phyloP scores from a whole-genome alignment of 495 filamentous ascomycete genomes.

The Hypoxylon crocopeplum region DNA sequence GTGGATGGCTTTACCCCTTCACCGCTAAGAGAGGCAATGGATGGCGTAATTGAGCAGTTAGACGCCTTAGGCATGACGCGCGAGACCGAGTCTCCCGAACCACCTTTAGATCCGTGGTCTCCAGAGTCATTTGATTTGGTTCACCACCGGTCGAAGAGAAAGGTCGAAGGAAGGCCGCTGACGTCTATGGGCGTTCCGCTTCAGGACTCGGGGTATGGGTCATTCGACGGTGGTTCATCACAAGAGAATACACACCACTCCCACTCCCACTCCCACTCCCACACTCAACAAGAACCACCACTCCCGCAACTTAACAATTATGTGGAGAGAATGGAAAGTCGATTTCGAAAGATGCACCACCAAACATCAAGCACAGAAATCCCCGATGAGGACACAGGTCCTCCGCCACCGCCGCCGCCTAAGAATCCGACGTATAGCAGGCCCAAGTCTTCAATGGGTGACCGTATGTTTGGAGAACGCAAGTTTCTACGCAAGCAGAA shows the following conservation, averaged over 20 bases:
- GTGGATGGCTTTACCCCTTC: slow-evolving; percentile 81
- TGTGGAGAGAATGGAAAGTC: slow-evolving; percentile 86
- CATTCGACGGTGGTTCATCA: slow-evolving; percentile 55
- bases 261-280: slow-evolving; percentile 54
- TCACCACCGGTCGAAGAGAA: slow-evolving; percentile 48
- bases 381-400: slow-evolving; percentile 50
- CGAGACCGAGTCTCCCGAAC: slow-evolving; percentile 58
- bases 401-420: slow-evolving; percentile 68
- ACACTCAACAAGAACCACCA: slow-evolving; percentile 58
- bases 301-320: slow-evolving; percentile 80
- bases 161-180: slow-evolving; percentile 60
- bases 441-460: slow-evolving; percentile 59
- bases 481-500: slow-evolving; percentile 64
- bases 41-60: slow-evolving; percentile 96
- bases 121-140: slow-evolving; percentile 82
- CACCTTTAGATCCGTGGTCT: slow-evolving; percentile 82
- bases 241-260: slow-evolving; percentile 46
- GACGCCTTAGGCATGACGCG: slow-evolving; percentile 80
- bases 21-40: slow-evolving; percentile 91
- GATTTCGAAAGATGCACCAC: slow-evolving; percentile 73
- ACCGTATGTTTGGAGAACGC: slow-evolving; percentile 33
- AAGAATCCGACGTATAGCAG: slow-evolving; percentile 57
- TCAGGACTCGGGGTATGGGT: slow-evolving; percentile 61
- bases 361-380: slow-evolving; percentile 52
- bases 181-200: slow-evolving; percentile 75